phyloP scores from a whole-genome alignment of 2,329 filamentous ascomycete genomes.

The Chalaropsis thielavioides region DNA sequence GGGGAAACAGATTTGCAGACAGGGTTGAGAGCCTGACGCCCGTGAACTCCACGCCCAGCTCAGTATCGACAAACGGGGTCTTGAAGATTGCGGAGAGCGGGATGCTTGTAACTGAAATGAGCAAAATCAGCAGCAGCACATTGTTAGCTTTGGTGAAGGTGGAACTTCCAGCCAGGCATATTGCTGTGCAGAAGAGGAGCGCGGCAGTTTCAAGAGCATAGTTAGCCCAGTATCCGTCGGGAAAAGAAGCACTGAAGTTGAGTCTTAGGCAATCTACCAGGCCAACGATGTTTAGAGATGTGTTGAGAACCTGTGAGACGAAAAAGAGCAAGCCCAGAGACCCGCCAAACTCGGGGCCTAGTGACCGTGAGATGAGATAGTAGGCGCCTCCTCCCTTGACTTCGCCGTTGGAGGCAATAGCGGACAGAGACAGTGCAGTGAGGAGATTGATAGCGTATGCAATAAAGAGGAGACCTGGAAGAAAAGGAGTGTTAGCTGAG shows the following conservation, averaged over 20 bases:
- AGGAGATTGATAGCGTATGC: conserved; percentile 75
- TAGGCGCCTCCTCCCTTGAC: conserved; percentile 80
- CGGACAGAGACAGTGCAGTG: conserved; percentile 72
- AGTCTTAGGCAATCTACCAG: conserved; percentile 68
- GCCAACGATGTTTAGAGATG: conserved; percentile 75
- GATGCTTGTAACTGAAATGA: conserved; percentile 65
- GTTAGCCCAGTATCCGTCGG: conserved; percentile 58
- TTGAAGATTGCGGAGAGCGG: conserved; percentile 60
- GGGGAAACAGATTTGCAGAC: conserved; percentile 58
- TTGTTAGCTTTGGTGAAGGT: conserved; percentile 73
- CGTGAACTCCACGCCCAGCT: conserved; percentile 58
- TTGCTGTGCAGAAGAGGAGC: conserved; percentile 53
- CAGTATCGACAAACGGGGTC: conserved; percentile 49
- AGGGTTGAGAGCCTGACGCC: conserved; percentile 59
- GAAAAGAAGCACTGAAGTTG: conserved; percentile 54
- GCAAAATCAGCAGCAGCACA: conserved; percentile 53
- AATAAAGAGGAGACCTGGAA: conserved; percentile 50
- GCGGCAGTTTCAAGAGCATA: conserved; percentile 64
- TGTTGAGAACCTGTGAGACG: conserved; percentile 77
- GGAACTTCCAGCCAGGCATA: conserved; percentile 66
- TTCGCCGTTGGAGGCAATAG: conserved; percentile 79
- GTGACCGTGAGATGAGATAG: conserved; percentile 71
- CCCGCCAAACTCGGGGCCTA: conserved; percentile 79
- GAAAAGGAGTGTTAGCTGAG: not conserved
- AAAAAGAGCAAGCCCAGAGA: conserved; percentile 83